Conservation (phyloP, 768 basidiomycete genomes). For the Rhodotorula paludigena region DNA sequence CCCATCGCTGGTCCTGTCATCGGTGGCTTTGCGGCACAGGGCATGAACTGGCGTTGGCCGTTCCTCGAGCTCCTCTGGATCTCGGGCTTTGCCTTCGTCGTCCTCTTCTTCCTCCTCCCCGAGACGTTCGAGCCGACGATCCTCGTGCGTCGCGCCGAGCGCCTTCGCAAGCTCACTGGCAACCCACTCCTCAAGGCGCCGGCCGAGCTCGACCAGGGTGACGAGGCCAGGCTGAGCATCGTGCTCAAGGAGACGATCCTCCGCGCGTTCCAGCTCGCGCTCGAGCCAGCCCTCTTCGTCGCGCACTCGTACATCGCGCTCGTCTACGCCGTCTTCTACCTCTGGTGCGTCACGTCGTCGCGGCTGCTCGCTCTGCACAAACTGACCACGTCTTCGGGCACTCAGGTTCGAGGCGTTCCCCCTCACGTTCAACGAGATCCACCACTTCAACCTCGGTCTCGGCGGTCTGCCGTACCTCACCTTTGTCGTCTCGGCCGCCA, state of each 20-base stretch:
- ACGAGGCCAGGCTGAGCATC: neutral
- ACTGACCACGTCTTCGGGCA: no score
- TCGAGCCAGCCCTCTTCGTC: slow-evolving; percentile 46
- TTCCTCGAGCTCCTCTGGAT: slow-evolving; percentile 46
- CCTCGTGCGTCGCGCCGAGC: slow-evolving; percentile 45
- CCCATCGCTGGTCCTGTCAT: slow-evolving; percentile 18
- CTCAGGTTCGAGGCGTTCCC: slow-evolving; percentile 45
- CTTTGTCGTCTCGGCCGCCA: slow-evolving; percentile 37
- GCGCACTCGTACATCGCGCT: slow-evolving; percentile 45
- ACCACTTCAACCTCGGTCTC: slow-evolving; percentile 39
- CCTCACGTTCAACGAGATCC: slow-evolving; percentile 42
- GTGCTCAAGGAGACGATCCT: slow-evolving; percentile 19
- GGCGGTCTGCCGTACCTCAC: slow-evolving; percentile 42
- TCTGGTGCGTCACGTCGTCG: slow-evolving; percentile 16
- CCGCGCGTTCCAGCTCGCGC: slow-evolving; percentile 41
- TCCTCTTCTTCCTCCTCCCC: slow-evolving; percentile 41
- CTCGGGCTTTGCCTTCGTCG: slow-evolving; percentile 37
- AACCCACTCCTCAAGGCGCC: slow-evolving; percentile 43
- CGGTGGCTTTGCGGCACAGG: slow-evolving; percentile 39
- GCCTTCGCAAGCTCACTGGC: slow-evolving; percentile 47
- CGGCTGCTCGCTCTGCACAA: neutral
- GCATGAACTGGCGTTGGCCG: slow-evolving; percentile 16
- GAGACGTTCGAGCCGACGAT: slow-evolving; percentile 47
- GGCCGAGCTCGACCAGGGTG: slow-evolving; percentile 10
- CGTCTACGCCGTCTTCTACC: slow-evolving; percentile 38